These are phyloP conservation scores for Uronychia binucleata DNA, from an alignment of 73 alveolate genomes.

Conservation along the genomic window DNA sequence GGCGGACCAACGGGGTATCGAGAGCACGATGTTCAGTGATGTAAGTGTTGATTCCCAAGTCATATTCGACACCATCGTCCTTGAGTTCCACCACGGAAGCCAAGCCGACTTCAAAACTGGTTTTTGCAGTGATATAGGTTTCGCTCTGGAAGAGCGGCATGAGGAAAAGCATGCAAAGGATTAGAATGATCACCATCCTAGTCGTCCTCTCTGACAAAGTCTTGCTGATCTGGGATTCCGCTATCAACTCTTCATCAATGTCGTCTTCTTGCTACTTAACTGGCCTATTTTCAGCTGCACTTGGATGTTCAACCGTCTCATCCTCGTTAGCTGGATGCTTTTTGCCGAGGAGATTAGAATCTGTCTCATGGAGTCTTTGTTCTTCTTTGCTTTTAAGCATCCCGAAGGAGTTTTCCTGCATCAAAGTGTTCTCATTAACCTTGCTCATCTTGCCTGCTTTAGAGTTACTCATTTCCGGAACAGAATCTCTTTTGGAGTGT, in stretches of 20 bases:
- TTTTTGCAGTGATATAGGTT: conserved; percentile 5
- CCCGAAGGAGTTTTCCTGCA: not conserved
- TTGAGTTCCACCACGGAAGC: not conserved
- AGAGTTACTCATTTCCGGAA: not conserved
- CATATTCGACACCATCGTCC: not conserved
- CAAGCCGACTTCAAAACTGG: conserved; percentile 10
- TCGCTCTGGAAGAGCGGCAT: conserved; percentile 15
- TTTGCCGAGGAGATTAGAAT: not conserved
- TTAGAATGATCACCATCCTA: conserved; percentile 46
- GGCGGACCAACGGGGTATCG: not conserved
- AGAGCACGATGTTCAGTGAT: not conserved
- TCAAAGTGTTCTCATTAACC: not conserved
- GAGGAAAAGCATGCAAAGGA: conserved; percentile 53
- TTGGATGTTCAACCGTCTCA: not conserved
- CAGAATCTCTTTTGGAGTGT: not conserved
- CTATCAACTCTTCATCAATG: not conserved
- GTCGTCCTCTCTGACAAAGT: conserved; percentile 53
- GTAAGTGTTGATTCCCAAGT: not conserved
- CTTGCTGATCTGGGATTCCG: conserved; percentile 49
- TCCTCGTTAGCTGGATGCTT: not conserved
- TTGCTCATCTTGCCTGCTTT: not conserved
- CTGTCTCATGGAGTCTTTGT: not conserved
- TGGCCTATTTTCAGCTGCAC: not conserved
- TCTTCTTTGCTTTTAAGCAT: not conserved
- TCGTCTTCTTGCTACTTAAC: not conserved